Evolutionary conservation across 2,329 filamentous ascomycete genomes (phyloP).

Genomic region (Chlorencoelia australis): DNA sequence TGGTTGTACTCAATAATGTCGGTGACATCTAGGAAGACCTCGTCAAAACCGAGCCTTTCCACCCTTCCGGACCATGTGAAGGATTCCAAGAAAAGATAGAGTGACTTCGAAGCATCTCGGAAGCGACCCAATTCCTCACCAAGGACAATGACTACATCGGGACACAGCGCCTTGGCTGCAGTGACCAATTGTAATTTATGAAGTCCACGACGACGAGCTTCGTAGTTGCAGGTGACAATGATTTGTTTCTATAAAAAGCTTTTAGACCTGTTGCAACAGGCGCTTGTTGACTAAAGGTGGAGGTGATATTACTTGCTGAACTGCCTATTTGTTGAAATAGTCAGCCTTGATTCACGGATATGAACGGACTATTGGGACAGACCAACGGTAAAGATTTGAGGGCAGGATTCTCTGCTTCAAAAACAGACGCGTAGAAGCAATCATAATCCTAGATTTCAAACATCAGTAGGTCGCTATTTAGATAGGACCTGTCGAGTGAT

Average conservation of each 20-base stretch:
- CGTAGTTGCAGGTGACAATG: conserved; percentile 88
- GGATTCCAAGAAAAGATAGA: conserved; percentile 62
- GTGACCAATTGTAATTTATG: conserved; percentile 77
- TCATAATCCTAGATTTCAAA: conserved; percentile 54
- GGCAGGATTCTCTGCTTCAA: conserved; percentile 69
- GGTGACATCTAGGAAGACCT: conserved; percentile 65
- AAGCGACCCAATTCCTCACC: conserved; percentile 83
- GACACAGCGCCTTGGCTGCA: conserved; percentile 71
- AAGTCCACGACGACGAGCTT: conserved; percentile 63
- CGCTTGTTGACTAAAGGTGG: background rate
- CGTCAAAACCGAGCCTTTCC: conserved; percentile 83
- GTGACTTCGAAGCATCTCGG: conserved; percentile 71
- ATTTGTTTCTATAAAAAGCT: conserved; percentile 43
- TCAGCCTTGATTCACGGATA: conserved; percentile 11
- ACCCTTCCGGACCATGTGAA: conserved; percentile 71
- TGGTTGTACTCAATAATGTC: conserved; percentile 79
- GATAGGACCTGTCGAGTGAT: too few species aligned
- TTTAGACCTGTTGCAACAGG: background rate
- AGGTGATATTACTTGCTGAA: conserved; percentile 22
- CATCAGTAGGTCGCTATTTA: background rate
- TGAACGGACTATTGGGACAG: conserved; percentile 40
- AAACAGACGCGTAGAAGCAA: conserved; percentile 86
- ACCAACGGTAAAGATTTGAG: conserved; percentile 68
- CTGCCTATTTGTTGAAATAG: conserved; percentile 19
- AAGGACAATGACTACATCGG: conserved; percentile 74